These are phyloP conservation scores for Eimeria acervulina DNA, from an alignment of 169 alveolate genomes.

Conservation along the genomic window DNA sequence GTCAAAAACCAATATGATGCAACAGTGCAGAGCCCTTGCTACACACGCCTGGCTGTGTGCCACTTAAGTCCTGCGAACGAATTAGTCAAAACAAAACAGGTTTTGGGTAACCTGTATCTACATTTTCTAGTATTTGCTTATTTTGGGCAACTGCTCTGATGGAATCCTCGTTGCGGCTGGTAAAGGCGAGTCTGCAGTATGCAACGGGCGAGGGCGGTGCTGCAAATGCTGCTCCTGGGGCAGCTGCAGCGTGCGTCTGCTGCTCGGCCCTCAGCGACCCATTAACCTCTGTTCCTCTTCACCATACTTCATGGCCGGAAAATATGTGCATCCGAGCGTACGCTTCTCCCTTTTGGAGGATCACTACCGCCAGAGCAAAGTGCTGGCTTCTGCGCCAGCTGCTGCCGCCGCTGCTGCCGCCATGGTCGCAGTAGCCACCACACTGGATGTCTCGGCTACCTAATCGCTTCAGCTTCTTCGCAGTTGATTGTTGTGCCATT, in stretches of 20 bases:
- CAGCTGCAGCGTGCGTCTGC: conserved; percentile 74
- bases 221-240: conserved; percentile 70
- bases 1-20: not conserved
- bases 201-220: conserved; percentile 79
- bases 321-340: conserved; percentile 71
- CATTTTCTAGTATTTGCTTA: not conserved
- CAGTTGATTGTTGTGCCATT: conserved; percentile 79
- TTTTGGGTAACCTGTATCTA: not conserved
- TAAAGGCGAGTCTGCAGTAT: conserved; percentile 41
- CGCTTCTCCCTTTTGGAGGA: conserved; percentile 53
- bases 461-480: conserved; percentile 80
- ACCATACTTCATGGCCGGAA: conserved; percentile 63
- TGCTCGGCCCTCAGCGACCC: conserved; percentile 57
- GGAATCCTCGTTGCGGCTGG: conserved; percentile 48
- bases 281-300: conserved; percentile 1
- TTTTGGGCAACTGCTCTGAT: not conserved
- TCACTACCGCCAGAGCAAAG: conserved; percentile 75
- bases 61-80: not conserved
- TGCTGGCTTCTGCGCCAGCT: conserved; percentile 80
- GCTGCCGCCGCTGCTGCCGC: conserved; percentile 83
- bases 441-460: conserved; percentile 81
- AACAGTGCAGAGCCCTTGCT: not conserved
- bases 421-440: conserved; percentile 78
- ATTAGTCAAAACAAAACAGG: conserved; percentile 12
- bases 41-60: conserved; percentile 52